These are phyloP conservation scores for Phycomyces nitens DNA, from an alignment of 192 early-diverging fungal species.

Conservation along the genomic window DNA sequence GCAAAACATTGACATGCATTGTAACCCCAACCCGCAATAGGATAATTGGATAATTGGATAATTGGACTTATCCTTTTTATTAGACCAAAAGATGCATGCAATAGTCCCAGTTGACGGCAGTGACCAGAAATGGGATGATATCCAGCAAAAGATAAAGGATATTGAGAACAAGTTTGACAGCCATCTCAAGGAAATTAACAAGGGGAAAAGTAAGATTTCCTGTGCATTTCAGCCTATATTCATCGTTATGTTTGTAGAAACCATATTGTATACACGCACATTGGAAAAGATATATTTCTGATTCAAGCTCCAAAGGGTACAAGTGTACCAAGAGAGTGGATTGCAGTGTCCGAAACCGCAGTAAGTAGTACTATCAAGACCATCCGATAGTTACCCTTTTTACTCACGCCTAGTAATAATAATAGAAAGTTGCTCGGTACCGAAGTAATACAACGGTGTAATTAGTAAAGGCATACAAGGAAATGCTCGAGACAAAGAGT, in stretches of 20 bases:
- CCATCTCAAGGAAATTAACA: slow-evolving; percentile 64
- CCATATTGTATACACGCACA: slow-evolving; percentile 77
- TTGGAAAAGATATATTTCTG: slow-evolving; percentile 95
- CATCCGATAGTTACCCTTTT: too few species aligned
- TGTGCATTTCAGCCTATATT: not conserved
- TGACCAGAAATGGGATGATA: slow-evolving; percentile 78
- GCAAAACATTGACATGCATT: slow-evolving; percentile 32
- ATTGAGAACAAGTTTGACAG: slow-evolving; percentile 66
- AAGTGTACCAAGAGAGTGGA: slow-evolving; percentile 77
- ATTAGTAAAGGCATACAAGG: slow-evolving; percentile 70
- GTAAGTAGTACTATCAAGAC: slow-evolving; percentile 50
- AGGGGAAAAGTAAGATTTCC: slow-evolving; percentile 44
- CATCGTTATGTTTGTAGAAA: slow-evolving; percentile 49
- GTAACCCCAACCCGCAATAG: slow-evolving; percentile 13
- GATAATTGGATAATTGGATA: not conserved
- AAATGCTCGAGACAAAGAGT: slow-evolving; percentile 77
- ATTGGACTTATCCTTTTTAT: not conserved
- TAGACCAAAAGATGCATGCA: slow-evolving; percentile 37
- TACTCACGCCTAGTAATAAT: not conserved
- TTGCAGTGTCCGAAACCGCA: slow-evolving; percentile 71
- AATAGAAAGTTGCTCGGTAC: slow-evolving; percentile 74
- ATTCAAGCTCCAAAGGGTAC: slow-evolving; percentile 77
- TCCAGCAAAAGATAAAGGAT: slow-evolving; percentile 47
- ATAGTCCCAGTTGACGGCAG: slow-evolving; percentile 68
- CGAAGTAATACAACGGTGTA: slow-evolving; percentile 65